Evolutionary conservation across 371 early-diverging fungal genomes (phyloP), one percentile per base, ranked within the genome.

Genomic region (Rhizopus microsporus): DNA sequence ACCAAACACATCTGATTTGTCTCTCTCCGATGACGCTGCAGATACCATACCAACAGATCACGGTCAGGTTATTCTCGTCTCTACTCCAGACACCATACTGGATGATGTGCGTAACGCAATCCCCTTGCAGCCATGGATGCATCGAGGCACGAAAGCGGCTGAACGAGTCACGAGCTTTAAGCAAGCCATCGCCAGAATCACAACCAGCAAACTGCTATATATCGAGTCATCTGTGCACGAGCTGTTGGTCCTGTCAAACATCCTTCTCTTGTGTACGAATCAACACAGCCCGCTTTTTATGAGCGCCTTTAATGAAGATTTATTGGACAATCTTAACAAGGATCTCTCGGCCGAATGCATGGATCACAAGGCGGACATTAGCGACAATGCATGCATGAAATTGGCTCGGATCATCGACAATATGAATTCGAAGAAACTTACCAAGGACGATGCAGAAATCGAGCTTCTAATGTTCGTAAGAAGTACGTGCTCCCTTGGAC

Each of bases 361-460:
- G 57, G 57, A 56, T 13, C 49, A 40, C 39, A 48, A 39, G 8
- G 40, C 37, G 49, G 57, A 48, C 40, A 56, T 49, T 39, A 39
- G n/a, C 40, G 57, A 56, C 49, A 30, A 56, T 56, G 31, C 49
- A 39, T 48, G 57, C 49, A 56, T 56, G 49, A 56, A 48, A 31
- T 40, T 56, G 39, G 1, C 31, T 31, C 48, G 49, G 39, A 49
- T 56, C n/a, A 49, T 56, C 49, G 39, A 56, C 57, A 39, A 49
- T 39, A 35, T 56, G 39, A 39, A 50, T 13, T 49, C 57, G 40
- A 57, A 57, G 12, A 49, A 4, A 30, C 57, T 40, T 37, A 50
- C 57, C 49, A 57, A 50, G 49, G 50, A 50, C 15, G 51, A 50
- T 50, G 50, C 50, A 12, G 57, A 57, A 16, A 49, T 57, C 37